These are phyloP conservation scores for Russula foetens DNA, from an alignment of 768 basidiomycete species.

Conservation along the genomic window DNA sequence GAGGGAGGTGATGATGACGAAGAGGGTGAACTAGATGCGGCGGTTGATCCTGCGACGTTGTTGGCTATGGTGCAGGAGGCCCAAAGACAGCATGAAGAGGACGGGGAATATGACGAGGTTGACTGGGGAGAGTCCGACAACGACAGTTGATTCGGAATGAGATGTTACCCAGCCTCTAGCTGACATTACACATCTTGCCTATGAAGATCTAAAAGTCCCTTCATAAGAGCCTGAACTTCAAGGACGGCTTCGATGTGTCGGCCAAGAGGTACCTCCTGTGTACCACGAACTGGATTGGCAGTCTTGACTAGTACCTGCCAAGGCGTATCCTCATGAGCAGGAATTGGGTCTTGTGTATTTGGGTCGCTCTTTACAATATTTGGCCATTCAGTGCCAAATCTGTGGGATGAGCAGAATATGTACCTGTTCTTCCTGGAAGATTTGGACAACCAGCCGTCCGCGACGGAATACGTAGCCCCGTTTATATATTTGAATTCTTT, in stretches of 20 bases:
- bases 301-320: slow-evolving; percentile 91
- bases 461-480: slow-evolving; percentile 70
- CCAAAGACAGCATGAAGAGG: slow-evolving; percentile 24
- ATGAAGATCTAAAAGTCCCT: slow-evolving; percentile 70
- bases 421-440: slow-evolving; percentile 84
- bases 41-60: slow-evolving; percentile 34
- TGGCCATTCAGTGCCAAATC: not conserved
- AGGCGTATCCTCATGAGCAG: slow-evolving; percentile 69
- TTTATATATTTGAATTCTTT: slow-evolving; percentile 73
- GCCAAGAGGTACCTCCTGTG: slow-evolving; percentile 67
- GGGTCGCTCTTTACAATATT: slow-evolving; percentile 48
- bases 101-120: slow-evolving; percentile 35
- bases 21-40: slow-evolving; percentile 30
- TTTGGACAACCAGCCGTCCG: slow-evolving; percentile 62
- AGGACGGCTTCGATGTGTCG: slow-evolving; percentile 65
- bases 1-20: slow-evolving; percentile 26
- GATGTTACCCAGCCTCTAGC: not conserved
- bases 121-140: slow-evolving; percentile 45
- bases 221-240: slow-evolving; percentile 78
- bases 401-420: slow-evolving; percentile 11
- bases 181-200: slow-evolving; percentile 53
- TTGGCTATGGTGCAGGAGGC: slow-evolving; percentile 36
- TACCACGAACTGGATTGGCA: slow-evolving; percentile 67
- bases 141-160: slow-evolving; percentile 16
- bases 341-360: slow-evolving; percentile 65